Evolutionary conservation across 2,329 filamentous ascomycete species (phyloP), one percentile per base, ranked within the genome.

Genomic region (Aureobasidium sp.): DNA sequence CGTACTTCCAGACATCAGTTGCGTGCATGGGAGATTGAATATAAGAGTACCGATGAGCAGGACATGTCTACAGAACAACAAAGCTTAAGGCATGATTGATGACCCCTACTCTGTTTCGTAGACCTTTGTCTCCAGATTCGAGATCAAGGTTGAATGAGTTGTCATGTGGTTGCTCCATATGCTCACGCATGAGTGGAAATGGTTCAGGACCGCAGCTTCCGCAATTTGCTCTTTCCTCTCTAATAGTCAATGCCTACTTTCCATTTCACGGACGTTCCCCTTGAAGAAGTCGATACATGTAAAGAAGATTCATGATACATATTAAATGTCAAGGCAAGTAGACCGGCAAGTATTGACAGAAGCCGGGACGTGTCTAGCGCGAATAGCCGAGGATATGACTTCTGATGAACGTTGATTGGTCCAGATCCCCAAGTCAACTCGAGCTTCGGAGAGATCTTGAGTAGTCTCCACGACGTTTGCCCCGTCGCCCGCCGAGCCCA

Each of bases 401-500:
- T 39, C 8, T 39, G 6, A 12, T 13, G n/a, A 32, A 13, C 42
- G 17, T 12, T 58, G 41, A 58, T 58, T 58, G 55, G 55, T 20
- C 29, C 42, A 46, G 55, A 58, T 58, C 55, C 37, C 1, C 55
- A 42, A 36, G 39, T 47, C 27, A 10, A 36, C 3, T 47, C 44
- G 23, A 58, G 55, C 52, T 53, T 20, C 52, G 12, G 36, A 29
- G 52, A n/a, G 50, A 56, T 56, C 52, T 42, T 27, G 36, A 20
- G 2, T 39, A 12, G 15, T 34, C 51, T 55, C 52, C 37, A 56
- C 36, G 39, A 44, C 52, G 52, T 56, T 56, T 56, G 52, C 41
- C 55, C 55, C 55, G 55, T 58, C 41, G 41, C n/a, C 42, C 41
- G 55, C 41, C 55, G 55, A 37, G 51, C 50, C 50, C 34, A 15